A percentile compares a stretch with the other conserved stretches of the same genome.
Evolutionary conservation across 202 grass and related monocot genomes (phyloP).

Genomic region (Setaria italica): DNA sequence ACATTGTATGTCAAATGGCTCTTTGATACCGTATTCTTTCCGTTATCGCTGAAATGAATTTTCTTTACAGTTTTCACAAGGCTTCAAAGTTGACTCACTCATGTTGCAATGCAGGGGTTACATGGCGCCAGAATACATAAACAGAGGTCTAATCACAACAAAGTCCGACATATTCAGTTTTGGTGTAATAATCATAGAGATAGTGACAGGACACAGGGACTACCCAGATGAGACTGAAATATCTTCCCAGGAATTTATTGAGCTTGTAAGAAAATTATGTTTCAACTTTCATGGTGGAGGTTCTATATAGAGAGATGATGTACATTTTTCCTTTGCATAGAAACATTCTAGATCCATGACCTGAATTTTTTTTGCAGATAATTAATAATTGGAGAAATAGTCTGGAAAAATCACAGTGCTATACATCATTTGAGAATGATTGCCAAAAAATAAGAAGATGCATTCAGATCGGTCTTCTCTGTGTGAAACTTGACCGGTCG

Average conservation of each 20-base stretch:
- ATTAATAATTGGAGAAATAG: not conserved
- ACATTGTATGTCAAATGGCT: constrained; percentile 17
- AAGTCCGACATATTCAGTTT: constrained; percentile 15
- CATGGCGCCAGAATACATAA: constrained; percentile 23
- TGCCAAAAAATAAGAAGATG: not conserved
- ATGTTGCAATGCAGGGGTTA: constrained; percentile 11
- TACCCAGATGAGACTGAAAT: constrained; percentile 3
- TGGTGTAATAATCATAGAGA: constrained; percentile 25
- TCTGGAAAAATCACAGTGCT: not conserved
- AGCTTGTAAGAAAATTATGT: not conserved
- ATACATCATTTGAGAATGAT: not conserved
- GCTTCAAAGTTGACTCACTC: not conserved
- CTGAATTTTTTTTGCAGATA: not conserved
- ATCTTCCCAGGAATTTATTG: not conserved
- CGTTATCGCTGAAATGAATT: not conserved
- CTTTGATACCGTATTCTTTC: not conserved
- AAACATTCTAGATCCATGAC: not conserved
- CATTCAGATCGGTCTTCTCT: too few relatives aligned
- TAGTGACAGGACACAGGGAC: not conserved
- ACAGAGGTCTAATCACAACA: not conserved
- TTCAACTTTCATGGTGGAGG: not conserved
- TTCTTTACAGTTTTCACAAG: not conserved
- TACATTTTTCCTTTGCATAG: not conserved
- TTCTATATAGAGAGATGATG: not conserved
- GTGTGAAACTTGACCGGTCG: too few relatives aligned